Evolutionary conservation across 805 yeast genomes (phyloP), one percentile per base, ranked within the genome.

Genomic region (Wickerhamiella bombiphila): DNA sequence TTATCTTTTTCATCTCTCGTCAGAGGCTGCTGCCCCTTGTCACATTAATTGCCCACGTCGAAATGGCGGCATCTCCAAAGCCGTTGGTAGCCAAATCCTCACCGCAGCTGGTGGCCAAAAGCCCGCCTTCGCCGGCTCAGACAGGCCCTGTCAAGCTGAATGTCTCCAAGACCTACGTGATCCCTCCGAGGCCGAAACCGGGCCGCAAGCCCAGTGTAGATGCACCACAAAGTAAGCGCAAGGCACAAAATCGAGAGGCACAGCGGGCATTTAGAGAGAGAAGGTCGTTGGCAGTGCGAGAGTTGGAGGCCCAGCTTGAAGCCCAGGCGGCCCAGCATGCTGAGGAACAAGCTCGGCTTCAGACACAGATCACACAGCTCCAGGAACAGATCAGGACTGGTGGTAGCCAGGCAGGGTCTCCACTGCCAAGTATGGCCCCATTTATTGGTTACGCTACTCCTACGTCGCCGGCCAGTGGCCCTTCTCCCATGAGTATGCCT

Each of bases 261-360:
- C 95, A 70, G 44, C 86, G 80, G 38, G 67, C 2, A 60, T 65
- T 20, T 80, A 94, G n/a, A 80, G 98, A 53, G 62, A 88, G 2
- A 62, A 94, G 48, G 80, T 97, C 59, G 50, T 63, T 17, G 75
- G 80, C 57, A 5, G 45, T 62, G 14, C 52, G 51, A 22, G 61
- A 53, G 18, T 50, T 88, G 37, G 97, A 86, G 54, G 70, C 80
- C 57, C 85, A 85, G 94, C 95, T 17, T 93, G 86, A 63, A 55
- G 94, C 41, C 93, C 96, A 2, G 81, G 82, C 60, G 63, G 95
- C 46, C 93, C 83, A 55, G 32, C 49, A 49, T 32, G 52, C 49
- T 66, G 94, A 46, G 63, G 93, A 49, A 93, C 94, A 15, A 79
- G 80, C 22, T 41, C 93, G 80, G 53, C 63, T 86, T 38, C 94